Evolutionary conservation across 1,139 yeast species (phyloP), one percentile per base, ranked within the genome.

Genomic region (Sugiyamaella novakii): DNA sequence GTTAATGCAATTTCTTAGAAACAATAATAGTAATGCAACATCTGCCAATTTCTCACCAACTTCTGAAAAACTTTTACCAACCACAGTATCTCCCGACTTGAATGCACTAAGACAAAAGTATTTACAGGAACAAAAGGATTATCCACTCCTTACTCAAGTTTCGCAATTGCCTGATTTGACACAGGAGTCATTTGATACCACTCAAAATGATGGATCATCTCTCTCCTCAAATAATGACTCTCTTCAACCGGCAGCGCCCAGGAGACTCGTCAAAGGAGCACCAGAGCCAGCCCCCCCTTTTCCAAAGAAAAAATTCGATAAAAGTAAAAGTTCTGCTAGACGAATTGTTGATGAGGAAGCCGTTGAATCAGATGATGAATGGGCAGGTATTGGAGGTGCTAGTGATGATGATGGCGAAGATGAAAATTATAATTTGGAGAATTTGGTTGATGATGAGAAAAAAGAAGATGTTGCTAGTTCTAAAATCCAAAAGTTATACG

Each of bases 281-380:
- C 19, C 11, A 17, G 5, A 10, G 18, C 17, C 46, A 8, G 22
- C 7, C 4, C 21, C 21, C 8, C 18, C 31, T 3, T 5, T 5
- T 15, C 7, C 11, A 33, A 22, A 19, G n/a, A 10, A 14, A 2
- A 47, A 46, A 12, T 56, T 36, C 24, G 82, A 77, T 56, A 68
- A 78, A 68, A 81, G 74, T 56, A 68, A 74, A 36, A 73, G 71
- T 52, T 84, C 83, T 0, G 64, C 80, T 27, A 72, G 73, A 50
- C 70, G 72, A n/a, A 71, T 83, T 17, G 72, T 85, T 54, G 91
- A 86, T 54, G 86, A 84, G 38, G 96, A 91, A 71, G 98, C 98
- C 39, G 94, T 82, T 58, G 98, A 92, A 71, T 87, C 96, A 35
- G 98, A 92, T 56, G 98, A 91, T 72, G 97, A 91, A 70, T 91